A percentile compares a stretch with the other conserved stretches of the same genome.
Evolutionary conservation across 495 filamentous ascomycete genomes (phyloP).

Genomic region (Lophiostoma macrostomum): DNA sequence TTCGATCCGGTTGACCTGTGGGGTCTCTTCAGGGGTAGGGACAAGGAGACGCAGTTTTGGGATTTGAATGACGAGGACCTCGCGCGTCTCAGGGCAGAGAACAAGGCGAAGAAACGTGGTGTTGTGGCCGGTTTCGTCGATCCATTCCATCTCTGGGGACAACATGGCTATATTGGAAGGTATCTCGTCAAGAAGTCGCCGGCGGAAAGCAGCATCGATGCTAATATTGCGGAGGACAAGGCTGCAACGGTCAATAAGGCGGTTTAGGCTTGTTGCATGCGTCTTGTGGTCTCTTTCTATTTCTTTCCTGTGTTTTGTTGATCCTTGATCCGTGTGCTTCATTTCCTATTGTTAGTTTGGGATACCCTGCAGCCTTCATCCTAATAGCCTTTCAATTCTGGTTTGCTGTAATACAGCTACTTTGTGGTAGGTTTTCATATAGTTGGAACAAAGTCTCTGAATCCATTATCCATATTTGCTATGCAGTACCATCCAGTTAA

Average conservation of each 20-base stretch:
- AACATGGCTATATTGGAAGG: slow-evolving; percentile 26
- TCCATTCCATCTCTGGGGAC: slow-evolving; percentile 29
- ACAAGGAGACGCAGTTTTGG: slow-evolving; percentile 39
- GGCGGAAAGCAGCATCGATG: background rate
- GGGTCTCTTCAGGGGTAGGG: slow-evolving; percentile 33
- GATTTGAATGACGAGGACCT: slow-evolving; percentile 33
- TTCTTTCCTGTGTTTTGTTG: background rate
- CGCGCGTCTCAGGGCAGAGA: slow-evolving; percentile 14
- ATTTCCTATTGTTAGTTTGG: background rate
- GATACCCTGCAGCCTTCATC: background rate
- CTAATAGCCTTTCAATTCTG: too few relatives aligned
- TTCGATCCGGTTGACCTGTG: slow-evolving; percentile 39
- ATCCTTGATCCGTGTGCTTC: too few relatives aligned
- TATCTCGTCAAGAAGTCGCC: slow-evolving; percentile 16
- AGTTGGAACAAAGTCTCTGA: too few relatives aligned
- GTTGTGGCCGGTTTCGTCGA: slow-evolving; percentile 17
- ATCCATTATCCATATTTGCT: too few relatives aligned
- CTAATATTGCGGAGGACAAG: background rate
- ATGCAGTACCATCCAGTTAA: too few relatives aligned
- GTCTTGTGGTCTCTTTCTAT: background rate
- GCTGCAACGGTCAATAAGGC: background rate
- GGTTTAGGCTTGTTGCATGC: background rate
- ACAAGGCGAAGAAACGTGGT: slow-evolving; percentile 22
- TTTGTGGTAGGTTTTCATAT: too few relatives aligned
- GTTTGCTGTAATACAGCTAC: too few relatives aligned